Conservation (phyloP, 2,329 filamentous ascomycete species). For the Trichophyton rubrum region DNA sequence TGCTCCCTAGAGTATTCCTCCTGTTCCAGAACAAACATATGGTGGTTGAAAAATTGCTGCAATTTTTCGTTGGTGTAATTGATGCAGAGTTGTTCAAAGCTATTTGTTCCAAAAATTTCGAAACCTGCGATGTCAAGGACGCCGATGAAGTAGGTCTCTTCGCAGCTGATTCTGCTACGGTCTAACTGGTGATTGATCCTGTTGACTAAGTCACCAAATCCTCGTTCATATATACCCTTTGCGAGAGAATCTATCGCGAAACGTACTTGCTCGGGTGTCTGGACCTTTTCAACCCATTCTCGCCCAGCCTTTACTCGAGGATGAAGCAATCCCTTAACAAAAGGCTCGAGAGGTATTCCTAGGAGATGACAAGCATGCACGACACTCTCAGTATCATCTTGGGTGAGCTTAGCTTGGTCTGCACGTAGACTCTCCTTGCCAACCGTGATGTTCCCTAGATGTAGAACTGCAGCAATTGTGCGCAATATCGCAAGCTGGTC, state of each 20-base stretch:
- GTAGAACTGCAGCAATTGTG: constrained; percentile 81
- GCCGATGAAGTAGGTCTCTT: constrained; percentile 92
- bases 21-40: constrained; percentile 98
- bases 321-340: constrained; percentile 77
- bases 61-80: constrained; percentile 99
- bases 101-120: constrained; percentile 96
- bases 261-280: constrained; percentile 91
- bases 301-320: constrained; percentile 89
- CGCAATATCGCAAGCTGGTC: constrained; percentile 74
- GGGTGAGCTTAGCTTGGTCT: constrained; percentile 74
- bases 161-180: constrained; percentile 64
- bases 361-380: constrained; percentile 71
- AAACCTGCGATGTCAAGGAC: constrained; percentile 98
- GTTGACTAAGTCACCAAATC: constrained; percentile 81
- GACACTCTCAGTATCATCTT: constrained; percentile 62
- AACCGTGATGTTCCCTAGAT: constrained; percentile 83
- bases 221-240: constrained; percentile 95
- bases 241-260: constrained; percentile 80
- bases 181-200: constrained; percentile 89
- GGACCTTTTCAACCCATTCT: constrained; percentile 97
- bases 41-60: constrained; percentile 98
- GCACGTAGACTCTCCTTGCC: constrained; percentile 80
- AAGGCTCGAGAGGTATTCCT: constrained; percentile 71
- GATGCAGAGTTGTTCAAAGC: constrained; percentile 97
- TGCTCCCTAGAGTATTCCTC: constrained; percentile 96